Evolutionary conservation across 2,329 filamentous ascomycete genomes (phyloP).

Genomic region (Colletotrichum sp.): DNA sequence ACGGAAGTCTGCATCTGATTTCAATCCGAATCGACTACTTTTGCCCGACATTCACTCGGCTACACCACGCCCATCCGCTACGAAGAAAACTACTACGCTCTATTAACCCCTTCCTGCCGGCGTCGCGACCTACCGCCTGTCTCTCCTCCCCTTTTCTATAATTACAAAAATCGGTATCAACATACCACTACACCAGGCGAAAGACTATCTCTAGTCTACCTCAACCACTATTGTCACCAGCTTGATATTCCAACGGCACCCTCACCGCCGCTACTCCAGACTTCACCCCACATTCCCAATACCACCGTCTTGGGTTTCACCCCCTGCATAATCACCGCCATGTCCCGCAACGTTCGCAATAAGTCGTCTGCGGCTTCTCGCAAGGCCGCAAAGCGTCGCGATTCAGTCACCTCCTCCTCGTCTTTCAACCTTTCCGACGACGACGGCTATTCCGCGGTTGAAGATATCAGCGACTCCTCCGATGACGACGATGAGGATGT

Average conservation of each 20-base stretch:
- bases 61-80: slow-evolving; percentile 7
- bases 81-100: neutral
- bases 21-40: slow-evolving; percentile 2
- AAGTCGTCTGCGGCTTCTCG: slow-evolving; percentile 48
- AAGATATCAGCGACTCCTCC: slow-evolving; percentile 78
- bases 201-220: neutral
- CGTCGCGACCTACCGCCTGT: neutral
- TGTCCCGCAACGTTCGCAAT: slow-evolving; percentile 60
- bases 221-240: neutral
- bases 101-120: neutral
- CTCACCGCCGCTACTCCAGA: neutral
- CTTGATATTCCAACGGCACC: neutral
- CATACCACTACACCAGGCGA: neutral
- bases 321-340: slow-evolving; percentile 32
- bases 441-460: slow-evolving; percentile 75
- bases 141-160: neutral
- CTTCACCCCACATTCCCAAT: slow-evolving; percentile 23
- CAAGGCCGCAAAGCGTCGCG: slow-evolving; percentile 52
- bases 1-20: slow-evolving; percentile 44
- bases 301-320: slow-evolving; percentile 5
- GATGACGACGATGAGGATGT: slow-evolving; percentile 82
- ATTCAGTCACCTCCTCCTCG: slow-evolving; percentile 59
- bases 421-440: slow-evolving; percentile 69
- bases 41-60: slow-evolving; percentile 14
- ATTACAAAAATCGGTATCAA: neutral